A percentile compares a stretch with the other conserved stretches of the same genome.
Conservation (phyloP, 169 alveolate species). For the Plasmodium knowlesi region DNA sequence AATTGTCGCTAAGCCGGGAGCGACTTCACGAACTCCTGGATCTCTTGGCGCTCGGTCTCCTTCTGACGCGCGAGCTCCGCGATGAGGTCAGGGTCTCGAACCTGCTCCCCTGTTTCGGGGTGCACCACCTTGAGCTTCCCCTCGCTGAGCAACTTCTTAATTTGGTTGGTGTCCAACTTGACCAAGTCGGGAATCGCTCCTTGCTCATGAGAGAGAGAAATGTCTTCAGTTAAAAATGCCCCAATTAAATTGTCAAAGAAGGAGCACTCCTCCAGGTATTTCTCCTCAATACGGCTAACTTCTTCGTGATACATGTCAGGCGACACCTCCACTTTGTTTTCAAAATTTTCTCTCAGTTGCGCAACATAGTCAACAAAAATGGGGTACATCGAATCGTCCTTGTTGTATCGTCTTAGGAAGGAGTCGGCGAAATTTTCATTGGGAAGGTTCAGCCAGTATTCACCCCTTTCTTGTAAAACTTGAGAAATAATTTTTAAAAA, state of each 20-base stretch:
- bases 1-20: neutral
- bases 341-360: constrained; percentile 14
- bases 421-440: constrained; percentile 48
- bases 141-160: constrained; percentile 11
- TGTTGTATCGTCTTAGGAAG: constrained; percentile 50
- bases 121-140: constrained; percentile 6
- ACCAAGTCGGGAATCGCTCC: constrained; percentile 4
- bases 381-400: constrained; percentile 59
- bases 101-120: neutral
- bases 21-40: constrained; percentile 3
- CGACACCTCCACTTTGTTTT: constrained; percentile 13
- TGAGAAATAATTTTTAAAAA: constrained; percentile 36
- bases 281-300: constrained; percentile 21
- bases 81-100: constrained; percentile 7
- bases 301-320: neutral
- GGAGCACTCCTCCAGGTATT: constrained; percentile 21
- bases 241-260: constrained; percentile 26
- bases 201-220: neutral
- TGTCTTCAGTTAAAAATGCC: constrained; percentile 25
- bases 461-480: constrained; percentile 63
- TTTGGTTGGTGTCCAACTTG: constrained; percentile 32
- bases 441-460: constrained; percentile 39
- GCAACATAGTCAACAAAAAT: constrained; percentile 30
- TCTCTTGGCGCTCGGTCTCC: neutral
- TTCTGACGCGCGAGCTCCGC: neutral